phyloP scores from a whole-genome alignment of 2,329 filamentous ascomycete genomes.

The Fusarium verticillioides region DNA sequence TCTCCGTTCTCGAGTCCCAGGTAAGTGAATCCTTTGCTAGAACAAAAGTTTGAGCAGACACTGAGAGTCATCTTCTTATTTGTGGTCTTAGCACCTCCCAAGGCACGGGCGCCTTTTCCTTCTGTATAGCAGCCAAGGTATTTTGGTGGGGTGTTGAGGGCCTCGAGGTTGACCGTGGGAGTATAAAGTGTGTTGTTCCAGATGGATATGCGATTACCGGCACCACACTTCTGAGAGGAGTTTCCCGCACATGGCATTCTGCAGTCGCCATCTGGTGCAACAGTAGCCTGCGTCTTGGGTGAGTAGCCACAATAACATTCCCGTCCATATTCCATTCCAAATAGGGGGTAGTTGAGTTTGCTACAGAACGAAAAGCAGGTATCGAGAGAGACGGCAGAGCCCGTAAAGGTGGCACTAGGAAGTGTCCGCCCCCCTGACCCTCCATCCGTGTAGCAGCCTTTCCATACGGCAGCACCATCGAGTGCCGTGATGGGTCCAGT shows the following conservation, averaged over 20 bases:
- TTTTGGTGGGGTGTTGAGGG: background rate
- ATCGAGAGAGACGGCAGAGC: slow-evolving; percentile 33
- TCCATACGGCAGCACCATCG: slow-evolving; percentile 20
- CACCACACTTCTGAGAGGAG: slow-evolving; percentile 31
- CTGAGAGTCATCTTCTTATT: slow-evolving; percentile 29
- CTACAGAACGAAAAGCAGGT: slow-evolving; percentile 37
- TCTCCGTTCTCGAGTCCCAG: slow-evolving; percentile 33
- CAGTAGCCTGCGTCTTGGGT: slow-evolving; percentile 28
- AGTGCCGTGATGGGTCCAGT: slow-evolving; percentile 25
- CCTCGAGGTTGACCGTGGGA: background rate
- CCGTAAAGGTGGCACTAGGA: slow-evolving; percentile 28
- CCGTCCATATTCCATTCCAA: slow-evolving; percentile 39
- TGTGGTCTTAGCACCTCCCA: slow-evolving; percentile 20
- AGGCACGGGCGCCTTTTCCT: slow-evolving; percentile 8
- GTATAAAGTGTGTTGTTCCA: slow-evolving; percentile 36
- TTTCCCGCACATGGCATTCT: slow-evolving; percentile 34
- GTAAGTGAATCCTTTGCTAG: slow-evolving; percentile 20
- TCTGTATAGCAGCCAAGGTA: slow-evolving; percentile 39
- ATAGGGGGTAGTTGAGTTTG: slow-evolving; percentile 37
- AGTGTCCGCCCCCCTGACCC: slow-evolving; percentile 37
- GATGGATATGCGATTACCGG: slow-evolving; percentile 33
- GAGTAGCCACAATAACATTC: slow-evolving; percentile 39
- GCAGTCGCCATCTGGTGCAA: slow-evolving; percentile 33
- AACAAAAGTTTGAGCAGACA: slow-evolving; percentile 31
- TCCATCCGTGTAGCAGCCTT: slow-evolving; percentile 40